A percentile compares a stretch with the other conserved stretches of the same genome.
phyloP scores from a whole-genome alignment of 352 stramenopile species.

The Phytophthora vignae region DNA sequence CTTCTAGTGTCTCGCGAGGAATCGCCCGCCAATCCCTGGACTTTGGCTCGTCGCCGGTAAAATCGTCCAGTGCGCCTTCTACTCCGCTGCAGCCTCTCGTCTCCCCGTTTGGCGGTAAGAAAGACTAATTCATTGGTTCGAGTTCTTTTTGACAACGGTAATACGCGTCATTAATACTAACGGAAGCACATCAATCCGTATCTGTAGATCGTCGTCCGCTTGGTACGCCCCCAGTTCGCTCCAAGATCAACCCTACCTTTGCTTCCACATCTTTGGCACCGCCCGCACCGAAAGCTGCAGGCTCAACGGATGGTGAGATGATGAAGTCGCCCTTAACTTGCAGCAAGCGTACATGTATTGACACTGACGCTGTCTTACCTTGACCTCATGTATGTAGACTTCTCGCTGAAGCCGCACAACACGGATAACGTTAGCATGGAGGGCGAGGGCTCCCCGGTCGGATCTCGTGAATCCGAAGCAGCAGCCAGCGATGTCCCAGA shows the following conservation, averaged over 20 bases:
- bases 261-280: slow-evolving; percentile 39
- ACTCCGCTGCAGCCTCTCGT: slow-evolving; percentile 43
- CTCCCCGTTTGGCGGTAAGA: slow-evolving; percentile 50
- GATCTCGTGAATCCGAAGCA: slow-evolving; percentile 37
- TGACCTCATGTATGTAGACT: slow-evolving; percentile 32
- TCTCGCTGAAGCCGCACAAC: slow-evolving; percentile 51
- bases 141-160: slow-evolving; percentile 23
- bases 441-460: slow-evolving; percentile 21
- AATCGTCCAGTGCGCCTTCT: slow-evolving; percentile 30
- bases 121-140: slow-evolving; percentile 39
- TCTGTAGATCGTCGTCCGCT: slow-evolving; percentile 47
- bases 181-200: slow-evolving; percentile 30
- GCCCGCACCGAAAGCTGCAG: slow-evolving; percentile 25
- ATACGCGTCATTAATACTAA: slow-evolving; percentile 34
- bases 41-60: slow-evolving; percentile 50
- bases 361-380: slow-evolving; percentile 10
- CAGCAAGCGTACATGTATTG: background rate
- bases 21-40: slow-evolving; percentile 56
- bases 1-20: slow-evolving; percentile 23
- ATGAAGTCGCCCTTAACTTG: background rate
- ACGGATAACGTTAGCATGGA: slow-evolving; percentile 25
- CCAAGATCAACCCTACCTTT: slow-evolving; percentile 62
- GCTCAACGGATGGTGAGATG: slow-evolving; percentile 52
- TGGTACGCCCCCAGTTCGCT: slow-evolving; percentile 54
- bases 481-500: slow-evolving; percentile 21